Evolutionary conservation across 2,329 filamentous ascomycete species (phyloP), one percentile per base, ranked within the genome.

Genomic region (Scedosporium dehoogii): DNA sequence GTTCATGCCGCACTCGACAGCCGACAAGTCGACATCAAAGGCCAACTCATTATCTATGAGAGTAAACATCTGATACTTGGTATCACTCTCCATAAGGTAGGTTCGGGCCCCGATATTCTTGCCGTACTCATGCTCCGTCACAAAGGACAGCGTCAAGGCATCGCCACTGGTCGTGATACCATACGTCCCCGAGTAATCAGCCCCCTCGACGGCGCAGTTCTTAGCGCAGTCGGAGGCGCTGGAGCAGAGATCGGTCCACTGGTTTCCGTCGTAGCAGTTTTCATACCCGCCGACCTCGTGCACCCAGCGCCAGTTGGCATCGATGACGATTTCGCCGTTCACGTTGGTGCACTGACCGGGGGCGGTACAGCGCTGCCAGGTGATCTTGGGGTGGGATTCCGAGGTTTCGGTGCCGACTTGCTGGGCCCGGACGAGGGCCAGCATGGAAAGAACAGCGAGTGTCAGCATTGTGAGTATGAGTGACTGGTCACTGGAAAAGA

Each of bases 21-120:
- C 79, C 27, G 84, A 86, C 38, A 87, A 78, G 68, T 89, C 85
- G 14, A 88, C 84, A 62, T 87, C 85, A 63, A 89, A 87, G 41
- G 82, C 81, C 68, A 89, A 82, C 71, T 89, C 86, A 68, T 84
- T 78, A 72, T 82, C 82, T 64, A 81, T 75, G 59, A 87, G 75
- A 62, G 83, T 78, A 73, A 88, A 83, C 68, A 81, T 79, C 73
- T 86, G 73, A 70, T 88, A 88, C 63, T 78, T 79, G 64, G 73
- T 74, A 48, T 80, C 78, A 60, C 77, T 74, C 65, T 79, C 77
- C 74, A 88, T 78, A 62, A 88, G 76, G 69, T 86, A 88, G 53
- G 85, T 71, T 63, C 85, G 79, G 10, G 82, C 74, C 25, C 73
- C 74, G 42, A 75, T 66, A 65, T 76, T 78, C 63, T 69, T 73